Percentiles rank a stretch among this genome's conserved stretches.
Evolutionary conservation across 768 basidiomycete species (phyloP).

Genomic region (Trametes punicea): DNA sequence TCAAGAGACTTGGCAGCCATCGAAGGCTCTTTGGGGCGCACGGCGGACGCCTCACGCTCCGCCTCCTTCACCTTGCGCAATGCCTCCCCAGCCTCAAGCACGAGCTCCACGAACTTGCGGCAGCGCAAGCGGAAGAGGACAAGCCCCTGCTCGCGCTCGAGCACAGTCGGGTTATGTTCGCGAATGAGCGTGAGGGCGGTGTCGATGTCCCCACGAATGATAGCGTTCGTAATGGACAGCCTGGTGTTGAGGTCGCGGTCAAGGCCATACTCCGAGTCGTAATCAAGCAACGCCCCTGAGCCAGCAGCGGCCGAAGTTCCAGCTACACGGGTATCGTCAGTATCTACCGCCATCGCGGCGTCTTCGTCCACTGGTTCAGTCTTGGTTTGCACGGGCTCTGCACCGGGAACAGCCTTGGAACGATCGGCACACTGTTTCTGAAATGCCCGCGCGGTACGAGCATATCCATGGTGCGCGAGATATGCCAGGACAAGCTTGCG

Average conservation of each 20-base stretch:
- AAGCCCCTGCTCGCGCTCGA: slow-evolving; percentile 64
- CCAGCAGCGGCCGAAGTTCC: neutral
- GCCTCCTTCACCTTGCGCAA: slow-evolving; percentile 56
- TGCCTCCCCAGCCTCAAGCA: slow-evolving; percentile 66
- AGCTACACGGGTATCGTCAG: slow-evolving; percentile 14
- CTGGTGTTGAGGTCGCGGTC: slow-evolving; percentile 57
- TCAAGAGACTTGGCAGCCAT: slow-evolving; percentile 17
- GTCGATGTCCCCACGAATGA: slow-evolving; percentile 70
- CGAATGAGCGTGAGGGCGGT: slow-evolving; percentile 55
- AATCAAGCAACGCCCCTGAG: slow-evolving; percentile 2
- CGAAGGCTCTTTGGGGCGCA: neutral
- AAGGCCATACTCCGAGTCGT: slow-evolving; percentile 30
- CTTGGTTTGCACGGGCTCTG: neutral
- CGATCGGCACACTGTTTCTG: slow-evolving; percentile 43
- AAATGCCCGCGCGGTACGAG: slow-evolving; percentile 65
- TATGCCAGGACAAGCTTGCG: slow-evolving; percentile 77
- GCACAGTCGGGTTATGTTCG: slow-evolving; percentile 56
- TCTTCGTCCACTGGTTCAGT: slow-evolving; percentile 14
- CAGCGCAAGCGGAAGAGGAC: slow-evolving; percentile 81
- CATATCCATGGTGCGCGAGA: slow-evolving; percentile 82
- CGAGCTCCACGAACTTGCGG: slow-evolving; percentile 82
- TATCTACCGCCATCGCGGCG: slow-evolving; percentile 18
- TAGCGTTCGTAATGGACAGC: slow-evolving; percentile 66
- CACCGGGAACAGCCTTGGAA: slow-evolving; percentile 1
- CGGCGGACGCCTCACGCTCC: slow-evolving; percentile 31